Evolutionary conservation across 2,329 filamentous ascomycete species (phyloP).

Genomic region (Drechslerella dactyloides): DNA sequence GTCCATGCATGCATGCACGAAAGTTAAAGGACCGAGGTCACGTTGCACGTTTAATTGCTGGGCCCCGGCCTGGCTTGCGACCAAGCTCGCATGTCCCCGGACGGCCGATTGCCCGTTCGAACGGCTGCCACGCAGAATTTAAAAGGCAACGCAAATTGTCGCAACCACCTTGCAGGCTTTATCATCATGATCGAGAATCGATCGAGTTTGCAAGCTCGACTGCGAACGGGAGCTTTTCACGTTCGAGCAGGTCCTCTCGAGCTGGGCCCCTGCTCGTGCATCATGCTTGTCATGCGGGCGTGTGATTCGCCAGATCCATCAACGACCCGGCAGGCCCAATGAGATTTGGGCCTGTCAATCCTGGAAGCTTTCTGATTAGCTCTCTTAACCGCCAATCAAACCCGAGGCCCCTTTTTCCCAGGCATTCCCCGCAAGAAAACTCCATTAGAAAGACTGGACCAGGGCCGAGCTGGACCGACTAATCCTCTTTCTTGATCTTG

Average conservation of each 20-base stretch:
- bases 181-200: neutral
- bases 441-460: neutral
- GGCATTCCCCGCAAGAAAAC: slow-evolving; percentile 43
- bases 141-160: neutral
- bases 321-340: slow-evolving; percentile 25
- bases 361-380: slow-evolving; percentile 40
- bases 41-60: slow-evolving; percentile 3
- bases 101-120: neutral
- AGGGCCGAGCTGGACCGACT: neutral
- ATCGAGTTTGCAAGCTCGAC: slow-evolving; percentile 8
- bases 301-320: slow-evolving; percentile 48
- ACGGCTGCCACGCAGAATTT: neutral
- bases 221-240: slow-evolving; percentile 25
- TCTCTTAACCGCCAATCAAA: slow-evolving; percentile 48
- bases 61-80: too few species aligned
- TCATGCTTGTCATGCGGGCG: slow-evolving; percentile 30
- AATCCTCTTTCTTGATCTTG: slow-evolving; percentile 5
- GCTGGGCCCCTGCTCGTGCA: slow-evolving; percentile 35
- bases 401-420: slow-evolving; percentile 40
- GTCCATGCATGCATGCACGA: neutral
- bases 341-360: slow-evolving; percentile 37
- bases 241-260: slow-evolving; percentile 28
- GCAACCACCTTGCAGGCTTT: neutral
- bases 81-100: too few species aligned
- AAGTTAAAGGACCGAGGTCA: neutral